Base-by-base conservation (phyloP, 2,329 filamentous ascomycete genomes). In the Rutstroemia sp. region DNA sequence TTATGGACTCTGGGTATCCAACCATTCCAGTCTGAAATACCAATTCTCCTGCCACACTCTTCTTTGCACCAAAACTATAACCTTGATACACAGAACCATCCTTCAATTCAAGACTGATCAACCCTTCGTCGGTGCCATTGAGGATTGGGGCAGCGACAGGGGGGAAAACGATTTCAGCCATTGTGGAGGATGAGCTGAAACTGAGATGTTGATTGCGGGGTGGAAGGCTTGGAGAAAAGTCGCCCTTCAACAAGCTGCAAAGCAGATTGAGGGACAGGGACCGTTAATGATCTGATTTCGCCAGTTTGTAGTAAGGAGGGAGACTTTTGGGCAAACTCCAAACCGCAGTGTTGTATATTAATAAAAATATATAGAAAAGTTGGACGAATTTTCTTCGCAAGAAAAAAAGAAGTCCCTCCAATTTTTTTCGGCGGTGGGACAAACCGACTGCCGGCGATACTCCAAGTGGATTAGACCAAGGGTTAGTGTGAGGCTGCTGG, bases 1-100 rank as follows among this genome's bases (percentile, higher is more conserved):
- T 92, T 66, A 94, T 80, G 48, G 87, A 95, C 78, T 99, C 94
- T 44, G 94, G 92, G 72, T 99, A 99, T 69, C 94, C 94, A 66
- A 97, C 94, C 92, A 97, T 96, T 74, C 94, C 94, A 57, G 94
- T 99, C 81, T 97, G 92, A 78, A 99, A 99, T 75, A 99, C 94
- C 72, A 99, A 80, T 79, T 99, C 94, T 73, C 94, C 94, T 64
- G 92, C 88, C 69, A 95, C 84, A 76, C 89, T 96, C 81, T 92
- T 96, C 69, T 89, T 81, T 62, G 92, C 92, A 74, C 94, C 94
- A 72, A 99, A 99, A 81, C 91, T 96, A 78, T 89, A 91, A 66
- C 94, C 94, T 72, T 95, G 89, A 79, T 91, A 95, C 70, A 90
- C 82, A 57, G 87, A 84, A 73, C 92, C 91, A 78, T 97, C 92